Base-by-base conservation (phyloP, 805 yeast genomes). In the Tetrapisispora fleetii region DNA sequence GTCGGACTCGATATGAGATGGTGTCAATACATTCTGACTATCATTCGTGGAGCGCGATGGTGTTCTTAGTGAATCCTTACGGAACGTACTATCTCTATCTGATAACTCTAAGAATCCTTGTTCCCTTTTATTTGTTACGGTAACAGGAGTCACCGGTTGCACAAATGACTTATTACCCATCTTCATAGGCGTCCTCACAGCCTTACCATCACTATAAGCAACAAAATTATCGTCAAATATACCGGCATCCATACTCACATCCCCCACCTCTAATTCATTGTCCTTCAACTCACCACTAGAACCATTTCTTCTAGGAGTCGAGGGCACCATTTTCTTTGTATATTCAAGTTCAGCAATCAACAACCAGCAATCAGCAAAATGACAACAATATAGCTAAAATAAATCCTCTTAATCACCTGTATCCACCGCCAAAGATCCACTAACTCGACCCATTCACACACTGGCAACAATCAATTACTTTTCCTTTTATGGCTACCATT, bases 141-240 rank as follows among this genome's bases (percentile, higher is more conserved):
- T 41, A 6, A 41, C 17, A 17, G 56, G 56, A 3, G 56, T 53
- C 11, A 44, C 43, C 5, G 56, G 56, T 8, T 46, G 51, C 21
- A 47, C 37, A 2, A 30, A 18, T 14, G 33, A 30, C 19, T 42
- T 51, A 19, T 19, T 49, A 18, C 32, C 36, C 21, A 13, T 28
- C 17, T 28, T 43, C 14, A 22, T 46, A 8, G 42, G 38, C 16
- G 37, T 22, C 43, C 17, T 33, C 30, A 41, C 18, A 7, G 4
- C 24, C 30, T 19, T 40, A 10, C 21, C 24, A 14, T 40, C 43
- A 40, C 24, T 40, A 9, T 24, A 27, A n/a, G 24, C 43, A 7
- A 40, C 33, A 27, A 40, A 40, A n/a, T 17, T 27, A 3, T 17
- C 43, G 7, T 40, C 43, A 17, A 40, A 40, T n/a, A 40, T 27